Evolutionary conservation across 176 grass and related monocot species (phyloP), one percentile per base, ranked within the genome.

Genomic region (Carex pumila): DNA sequence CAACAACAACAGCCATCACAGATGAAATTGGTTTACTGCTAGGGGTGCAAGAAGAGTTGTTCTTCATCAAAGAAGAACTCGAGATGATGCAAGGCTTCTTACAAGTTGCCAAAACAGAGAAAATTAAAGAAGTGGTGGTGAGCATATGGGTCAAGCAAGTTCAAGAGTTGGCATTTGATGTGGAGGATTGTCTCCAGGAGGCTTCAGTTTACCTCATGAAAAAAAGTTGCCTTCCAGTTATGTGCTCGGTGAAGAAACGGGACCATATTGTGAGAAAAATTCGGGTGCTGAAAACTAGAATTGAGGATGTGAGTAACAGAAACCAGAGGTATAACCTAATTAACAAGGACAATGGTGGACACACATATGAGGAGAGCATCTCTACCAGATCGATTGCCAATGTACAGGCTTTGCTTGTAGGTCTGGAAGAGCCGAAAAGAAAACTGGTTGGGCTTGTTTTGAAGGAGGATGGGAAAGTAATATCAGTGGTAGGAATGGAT

Each of bases 71-170:
- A 4, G 89, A 88, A 0, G 89, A 91, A 82, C 78, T 91, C 0
- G 39, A 88, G 34, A 91, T 90, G 85, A 91, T 91, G 89, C 36
- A 45, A 19, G 14, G 60, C 8, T 91, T 91, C 31, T 59, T 85
- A 18, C 86, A 30, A 77, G 81, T 6, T 0, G 75, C 76, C 2
- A 1, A 1, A 34, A 34, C 32, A 34, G 2, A 34, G 2, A 34
- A 34, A 34, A 2, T 1, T 1, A 34, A 34, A 34, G 2, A 2
- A 1, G 32, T 34, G 2, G 32, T 34, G 0, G 32, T 34, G 32
- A 34, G 2, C 32, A 34, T 34, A 34, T 34, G 32, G 32, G 32
- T 34, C 32, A 34, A 34, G 32, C 32, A 34, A 34, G 32, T 34
- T 1, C 32, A 34, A 34, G 32, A 34, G 32, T 34, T 34, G 32